Evolutionary conservation across 305 asterid species (phyloP).

Genomic region (Nicotiana rustica): DNA sequence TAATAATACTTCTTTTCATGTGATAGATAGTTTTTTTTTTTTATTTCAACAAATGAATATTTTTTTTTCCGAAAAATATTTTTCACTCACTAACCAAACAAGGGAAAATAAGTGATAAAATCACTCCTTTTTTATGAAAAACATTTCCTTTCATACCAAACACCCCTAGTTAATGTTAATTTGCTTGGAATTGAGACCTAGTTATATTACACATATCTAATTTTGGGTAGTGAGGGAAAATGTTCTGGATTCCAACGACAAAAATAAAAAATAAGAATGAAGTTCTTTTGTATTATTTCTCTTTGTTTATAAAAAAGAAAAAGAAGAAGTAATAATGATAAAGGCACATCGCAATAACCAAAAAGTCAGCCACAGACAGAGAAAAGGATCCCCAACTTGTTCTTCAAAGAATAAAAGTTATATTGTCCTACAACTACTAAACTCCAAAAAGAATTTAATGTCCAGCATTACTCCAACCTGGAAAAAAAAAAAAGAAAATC

Average conservation of each 20-base stretch:
- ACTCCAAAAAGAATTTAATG: neutral
- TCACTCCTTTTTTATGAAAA: too few relatives aligned
- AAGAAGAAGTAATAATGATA: neutral
- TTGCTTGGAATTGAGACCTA: neutral
- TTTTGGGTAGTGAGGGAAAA: neutral
- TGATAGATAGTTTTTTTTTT: too few relatives aligned
- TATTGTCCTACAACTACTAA: neutral
- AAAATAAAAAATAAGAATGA: neutral
- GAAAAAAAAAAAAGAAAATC: neutral
- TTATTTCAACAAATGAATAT: too few relatives aligned
- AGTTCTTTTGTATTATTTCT: neutral
- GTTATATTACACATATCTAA: neutral
- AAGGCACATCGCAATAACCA: neutral
- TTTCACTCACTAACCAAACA: too few relatives aligned
- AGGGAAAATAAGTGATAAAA: too few relatives aligned
- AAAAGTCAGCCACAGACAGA: neutral
- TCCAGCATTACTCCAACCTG: slow-evolving; percentile 21
- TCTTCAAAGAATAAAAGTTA: slow-evolving; percentile 17
- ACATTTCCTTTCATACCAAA: too few relatives aligned
- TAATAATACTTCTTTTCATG: too few relatives aligned
- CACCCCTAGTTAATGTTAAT: neutral
- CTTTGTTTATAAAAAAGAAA: neutral
- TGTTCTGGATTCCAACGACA: neutral
- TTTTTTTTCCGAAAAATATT: too few relatives aligned
- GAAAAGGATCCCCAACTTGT: neutral